Conservation (phyloP, 208 protist species). For the Trypanosoma avium region DNA sequence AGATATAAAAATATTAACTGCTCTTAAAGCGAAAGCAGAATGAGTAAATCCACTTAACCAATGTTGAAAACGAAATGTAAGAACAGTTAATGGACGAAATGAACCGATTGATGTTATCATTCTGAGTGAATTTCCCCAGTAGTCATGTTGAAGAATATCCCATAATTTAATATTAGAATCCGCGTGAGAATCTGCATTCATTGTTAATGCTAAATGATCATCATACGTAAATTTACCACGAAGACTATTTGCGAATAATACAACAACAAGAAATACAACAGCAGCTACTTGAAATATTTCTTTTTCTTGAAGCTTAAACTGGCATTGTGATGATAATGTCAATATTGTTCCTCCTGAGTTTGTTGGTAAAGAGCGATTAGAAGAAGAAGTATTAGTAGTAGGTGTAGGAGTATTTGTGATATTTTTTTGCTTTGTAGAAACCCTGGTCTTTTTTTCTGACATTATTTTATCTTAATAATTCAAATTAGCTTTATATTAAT, state of each 20-base stretch:
- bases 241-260: conserved; percentile 40
- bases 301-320: background rate
- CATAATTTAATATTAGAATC: conserved; percentile 26
- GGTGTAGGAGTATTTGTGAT: too few species aligned
- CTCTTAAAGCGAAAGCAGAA: conserved; percentile 32
- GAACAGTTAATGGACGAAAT: conserved; percentile 54
- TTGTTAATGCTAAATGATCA: conserved; percentile 61
- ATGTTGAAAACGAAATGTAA: conserved; percentile 69
- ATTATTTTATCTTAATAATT: too few species aligned
- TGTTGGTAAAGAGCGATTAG: too few species aligned
- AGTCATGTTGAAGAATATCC: conserved; percentile 57
- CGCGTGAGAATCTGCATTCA: conserved; percentile 36
- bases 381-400: too few species aligned
- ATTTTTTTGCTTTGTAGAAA: too few species aligned
- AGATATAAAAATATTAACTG: conserved; percentile 45
- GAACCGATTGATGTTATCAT: conserved; percentile 48
- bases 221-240: conserved; percentile 55
- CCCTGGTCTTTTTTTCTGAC: too few species aligned
- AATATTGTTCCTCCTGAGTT: too few species aligned
- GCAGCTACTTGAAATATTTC: conserved; percentile 1
- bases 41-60: conserved; percentile 58
- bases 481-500: too few species aligned
- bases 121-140: conserved; percentile 58
- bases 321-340: background rate
- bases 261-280: conserved; percentile 23